Percentiles rank a stretch among this genome's conserved stretches.
Conservation (phyloP, 1,139 yeast genomes). For the Candida albicans region DNA sequence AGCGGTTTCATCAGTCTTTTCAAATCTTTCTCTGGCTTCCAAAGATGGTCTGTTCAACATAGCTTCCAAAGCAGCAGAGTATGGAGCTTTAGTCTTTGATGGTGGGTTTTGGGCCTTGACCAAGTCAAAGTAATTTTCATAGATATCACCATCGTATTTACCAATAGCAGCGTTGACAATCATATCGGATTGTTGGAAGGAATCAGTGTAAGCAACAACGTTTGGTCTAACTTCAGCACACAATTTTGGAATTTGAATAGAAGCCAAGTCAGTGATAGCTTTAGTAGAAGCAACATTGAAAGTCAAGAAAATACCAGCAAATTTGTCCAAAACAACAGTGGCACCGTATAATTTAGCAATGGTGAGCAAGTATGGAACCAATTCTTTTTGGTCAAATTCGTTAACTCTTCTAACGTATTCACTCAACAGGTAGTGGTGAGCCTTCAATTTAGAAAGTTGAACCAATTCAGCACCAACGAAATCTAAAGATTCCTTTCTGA, state of each 20-base stretch:
- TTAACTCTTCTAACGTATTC: conserved; percentile 31
- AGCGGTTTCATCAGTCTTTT: conserved; percentile 28
- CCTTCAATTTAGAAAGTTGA: conserved; percentile 55
- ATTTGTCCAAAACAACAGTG: conserved; percentile 35
- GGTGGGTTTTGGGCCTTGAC: conserved; percentile 43
- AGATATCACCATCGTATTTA: conserved; percentile 45
- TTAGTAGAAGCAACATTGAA: conserved; percentile 34
- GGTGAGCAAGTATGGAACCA: conserved; percentile 25
- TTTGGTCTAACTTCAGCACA: conserved; percentile 44
- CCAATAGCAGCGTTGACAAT: conserved; percentile 46
- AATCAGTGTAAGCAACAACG: conserved; percentile 46
- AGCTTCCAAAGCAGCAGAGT: conserved; percentile 32
- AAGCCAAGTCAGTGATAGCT: conserved; percentile 34
- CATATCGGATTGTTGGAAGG: conserved; percentile 50
- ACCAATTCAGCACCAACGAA: conserved; percentile 60
- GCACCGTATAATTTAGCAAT: conserved; percentile 32
- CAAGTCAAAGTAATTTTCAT: conserved; percentile 44
- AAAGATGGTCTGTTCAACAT: conserved; percentile 41
- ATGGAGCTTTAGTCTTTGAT: conserved; percentile 39
- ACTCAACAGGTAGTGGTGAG: conserved; percentile 37
- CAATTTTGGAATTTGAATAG: conserved; percentile 33
- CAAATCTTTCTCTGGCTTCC: conserved; percentile 43
- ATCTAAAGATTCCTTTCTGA: conserved; percentile 37
- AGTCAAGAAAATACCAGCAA: conserved; percentile 43
- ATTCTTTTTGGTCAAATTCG: conserved; percentile 20